phyloP scores from a whole-genome alignment of 2,329 filamentous ascomycete genomes.

The Arachnomyces sp. region DNA sequence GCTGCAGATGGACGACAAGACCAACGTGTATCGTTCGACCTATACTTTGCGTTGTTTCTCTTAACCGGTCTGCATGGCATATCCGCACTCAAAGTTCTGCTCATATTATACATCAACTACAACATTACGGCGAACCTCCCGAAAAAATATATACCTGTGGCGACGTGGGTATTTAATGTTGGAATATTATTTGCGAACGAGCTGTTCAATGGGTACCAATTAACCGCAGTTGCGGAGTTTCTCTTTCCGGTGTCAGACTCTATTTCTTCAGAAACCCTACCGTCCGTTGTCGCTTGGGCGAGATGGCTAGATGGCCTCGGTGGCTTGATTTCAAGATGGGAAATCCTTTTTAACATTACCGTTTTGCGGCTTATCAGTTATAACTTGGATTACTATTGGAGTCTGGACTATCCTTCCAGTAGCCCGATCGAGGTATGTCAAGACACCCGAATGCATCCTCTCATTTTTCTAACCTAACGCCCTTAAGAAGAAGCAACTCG shows the following conservation, averaged over 20 bases:
- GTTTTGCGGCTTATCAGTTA: slow-evolving; percentile 90
- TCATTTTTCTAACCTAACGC: slow-evolving; percentile 17
- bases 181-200: slow-evolving; percentile 84
- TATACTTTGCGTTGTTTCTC: slow-evolving; percentile 71
- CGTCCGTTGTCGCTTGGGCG: slow-evolving; percentile 49
- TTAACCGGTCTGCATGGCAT: slow-evolving; percentile 74
- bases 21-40: slow-evolving; percentile 74
- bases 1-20: slow-evolving; percentile 52
- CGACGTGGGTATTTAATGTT: slow-evolving; percentile 88
- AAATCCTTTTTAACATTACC: slow-evolving; percentile 96
- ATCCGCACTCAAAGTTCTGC: slow-evolving; percentile 72
- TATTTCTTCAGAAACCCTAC: slow-evolving; percentile 38
- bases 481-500: slow-evolving; percentile 90
- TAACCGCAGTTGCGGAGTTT: slow-evolving; percentile 53
- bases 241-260: slow-evolving; percentile 37
- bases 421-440: slow-evolving; percentile 72
- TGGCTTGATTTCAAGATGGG: slow-evolving; percentile 84
- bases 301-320: slow-evolving; percentile 68
- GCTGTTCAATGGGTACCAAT: slow-evolving; percentile 67
- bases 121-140: slow-evolving; percentile 66
- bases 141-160: slow-evolving; percentile 60
- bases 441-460: neutral
- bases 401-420: slow-evolving; percentile 54
- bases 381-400: slow-evolving; percentile 97
- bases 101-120: slow-evolving; percentile 77